Evolutionary conservation across 306 rosid genomes (phyloP).

Genomic region (Fragaria nilgerrensis): DNA sequence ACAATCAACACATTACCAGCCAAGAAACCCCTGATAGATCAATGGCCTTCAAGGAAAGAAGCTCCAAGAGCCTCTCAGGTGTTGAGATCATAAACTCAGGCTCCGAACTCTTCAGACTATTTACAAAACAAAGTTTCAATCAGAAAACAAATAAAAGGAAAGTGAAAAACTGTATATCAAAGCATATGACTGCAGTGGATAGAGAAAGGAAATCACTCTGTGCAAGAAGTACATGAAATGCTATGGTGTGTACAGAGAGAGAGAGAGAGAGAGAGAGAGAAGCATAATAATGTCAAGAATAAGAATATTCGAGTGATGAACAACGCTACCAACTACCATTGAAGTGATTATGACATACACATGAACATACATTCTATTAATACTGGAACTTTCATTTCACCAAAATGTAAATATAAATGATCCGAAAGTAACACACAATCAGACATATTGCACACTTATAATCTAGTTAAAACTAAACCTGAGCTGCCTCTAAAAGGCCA

Average conservation of each 20-base stretch:
- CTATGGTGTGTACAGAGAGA: neutral
- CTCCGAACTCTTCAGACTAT: conserved; percentile 80
- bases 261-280: neutral
- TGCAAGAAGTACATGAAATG: neutral
- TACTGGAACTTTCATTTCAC: neutral
- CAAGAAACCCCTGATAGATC: conserved; percentile 80
- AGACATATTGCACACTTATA: neutral
- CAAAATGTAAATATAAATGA: neutral
- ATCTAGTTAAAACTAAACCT: neutral
- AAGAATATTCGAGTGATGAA: neutral
- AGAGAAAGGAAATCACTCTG: neutral
- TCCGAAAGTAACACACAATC: neutral
- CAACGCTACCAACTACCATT: neutral
- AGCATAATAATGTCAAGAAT: neutral
- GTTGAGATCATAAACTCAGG: conserved; percentile 94
- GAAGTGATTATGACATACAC: neutral
- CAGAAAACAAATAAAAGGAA: conserved; percentile 16
- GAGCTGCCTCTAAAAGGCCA: neutral
- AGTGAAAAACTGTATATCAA: neutral
- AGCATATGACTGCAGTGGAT: neutral
- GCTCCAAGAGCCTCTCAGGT: conserved; percentile 93
- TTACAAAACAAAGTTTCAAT: conserved; percentile 26
- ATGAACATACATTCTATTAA: neutral
- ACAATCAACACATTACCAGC: conserved; percentile 49
- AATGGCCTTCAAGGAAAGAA: conserved; percentile 71